These are phyloP conservation scores for Hyphopichia khmerensis DNA, from an alignment of 1,139 yeast species.

Conservation along the genomic window DNA sequence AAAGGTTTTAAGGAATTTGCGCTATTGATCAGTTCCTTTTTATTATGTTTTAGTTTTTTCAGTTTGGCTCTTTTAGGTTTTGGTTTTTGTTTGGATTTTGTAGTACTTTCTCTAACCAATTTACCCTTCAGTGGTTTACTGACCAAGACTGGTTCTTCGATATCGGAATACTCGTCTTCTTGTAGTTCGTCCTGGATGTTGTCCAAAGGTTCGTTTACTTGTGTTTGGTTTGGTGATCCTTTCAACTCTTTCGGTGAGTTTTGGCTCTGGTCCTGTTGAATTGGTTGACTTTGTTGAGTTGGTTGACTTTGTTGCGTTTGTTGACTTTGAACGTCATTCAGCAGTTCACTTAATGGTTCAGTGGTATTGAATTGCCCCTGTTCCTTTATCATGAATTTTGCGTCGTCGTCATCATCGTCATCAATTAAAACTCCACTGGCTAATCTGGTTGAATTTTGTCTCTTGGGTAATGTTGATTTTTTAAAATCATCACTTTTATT, in stretches of 20 bases:
- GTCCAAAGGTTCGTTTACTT: too few species aligned
- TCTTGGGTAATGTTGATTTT: background rate
- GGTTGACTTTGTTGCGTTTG: background rate
- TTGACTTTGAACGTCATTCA: background rate
- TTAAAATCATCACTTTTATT: too few species aligned
- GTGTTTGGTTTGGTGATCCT: too few species aligned
- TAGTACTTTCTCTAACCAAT: slow-evolving; percentile 35
- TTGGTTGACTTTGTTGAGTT: too few species aligned
- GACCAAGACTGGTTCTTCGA: slow-evolving; percentile 37
- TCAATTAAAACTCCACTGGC: slow-evolving; percentile 1
- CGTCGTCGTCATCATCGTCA: slow-evolving; percentile 3
- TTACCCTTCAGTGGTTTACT: slow-evolving; percentile 32
- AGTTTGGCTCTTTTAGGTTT: slow-evolving; percentile 13
- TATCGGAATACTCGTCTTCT: slow-evolving; percentile 36
- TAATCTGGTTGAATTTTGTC: slow-evolving; percentile 1
- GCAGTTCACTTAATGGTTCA: background rate
- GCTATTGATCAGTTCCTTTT: background rate
- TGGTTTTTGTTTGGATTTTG: slow-evolving; percentile 15
- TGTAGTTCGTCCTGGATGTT: background rate
- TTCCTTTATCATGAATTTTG: background rate
- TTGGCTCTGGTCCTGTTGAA: too few species aligned
- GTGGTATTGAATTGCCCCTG: background rate
- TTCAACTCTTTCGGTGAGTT: too few species aligned
- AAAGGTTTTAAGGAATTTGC: slow-evolving; percentile 42
- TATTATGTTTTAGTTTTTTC: slow-evolving; percentile 6